Conservation (phyloP, 129 eudicot genomes). For the Logfia minima region DNA sequence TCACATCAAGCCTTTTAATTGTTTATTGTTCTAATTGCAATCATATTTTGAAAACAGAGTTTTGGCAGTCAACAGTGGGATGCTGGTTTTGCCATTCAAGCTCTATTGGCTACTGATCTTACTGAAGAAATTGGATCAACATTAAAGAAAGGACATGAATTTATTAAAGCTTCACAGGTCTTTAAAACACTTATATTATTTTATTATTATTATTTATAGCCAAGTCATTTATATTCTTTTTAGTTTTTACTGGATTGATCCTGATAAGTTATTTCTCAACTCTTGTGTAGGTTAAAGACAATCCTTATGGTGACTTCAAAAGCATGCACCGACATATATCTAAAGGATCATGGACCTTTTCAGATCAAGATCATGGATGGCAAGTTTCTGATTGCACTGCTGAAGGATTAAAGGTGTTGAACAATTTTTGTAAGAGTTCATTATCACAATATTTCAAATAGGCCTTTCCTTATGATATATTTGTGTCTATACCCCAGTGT, state of each 20-base stretch:
- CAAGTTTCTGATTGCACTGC: constrained; percentile 93
- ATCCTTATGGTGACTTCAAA: constrained; percentile 81
- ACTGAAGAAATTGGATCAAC: constrained; percentile 58
- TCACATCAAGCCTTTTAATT: background rate
- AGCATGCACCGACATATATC: constrained; percentile 84
- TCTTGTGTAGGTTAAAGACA: constrained; percentile 58
- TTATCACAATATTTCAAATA: constrained; percentile 10
- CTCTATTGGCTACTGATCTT: constrained; percentile 63
- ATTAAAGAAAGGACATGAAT: constrained; percentile 73
- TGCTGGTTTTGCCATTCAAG: constrained; percentile 74
- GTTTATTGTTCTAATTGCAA: background rate
- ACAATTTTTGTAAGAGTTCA: background rate
- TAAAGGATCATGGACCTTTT: constrained; percentile 91
- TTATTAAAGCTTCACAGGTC: constrained; percentile 86
- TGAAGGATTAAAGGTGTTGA: constrained; percentile 70
- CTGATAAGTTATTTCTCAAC: background rate
- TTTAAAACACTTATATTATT: background rate
- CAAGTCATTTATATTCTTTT: background rate
- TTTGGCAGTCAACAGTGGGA: constrained; percentile 93
- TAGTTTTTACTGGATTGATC: background rate
- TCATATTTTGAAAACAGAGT: constrained; percentile 49
- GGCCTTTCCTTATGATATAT: background rate
- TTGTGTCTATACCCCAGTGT: constrained; percentile 44
- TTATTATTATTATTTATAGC: background rate
- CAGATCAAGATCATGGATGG: constrained; percentile 97